Conservation (phyloP, 2,329 filamentous ascomycete genomes). For the Phialemonium atrogriseum region DNA sequence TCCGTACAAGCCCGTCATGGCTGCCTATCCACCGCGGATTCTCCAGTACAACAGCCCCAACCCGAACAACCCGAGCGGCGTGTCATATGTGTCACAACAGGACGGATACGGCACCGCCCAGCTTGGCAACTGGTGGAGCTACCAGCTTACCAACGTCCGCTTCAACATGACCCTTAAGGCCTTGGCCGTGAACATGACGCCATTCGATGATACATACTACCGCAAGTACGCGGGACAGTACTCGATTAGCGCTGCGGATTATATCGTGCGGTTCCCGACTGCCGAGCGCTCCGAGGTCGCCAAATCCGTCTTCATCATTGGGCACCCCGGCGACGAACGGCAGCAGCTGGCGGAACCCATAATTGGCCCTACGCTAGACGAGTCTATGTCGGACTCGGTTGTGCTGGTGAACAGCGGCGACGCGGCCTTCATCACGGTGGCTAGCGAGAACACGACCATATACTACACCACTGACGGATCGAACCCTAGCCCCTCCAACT, state of each 20-base stretch:
- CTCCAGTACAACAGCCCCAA: constrained; percentile 1
- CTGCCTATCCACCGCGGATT: constrained; percentile 3
- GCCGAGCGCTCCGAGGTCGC: constrained; percentile 2
- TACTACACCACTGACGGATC: constrained; percentile 7
- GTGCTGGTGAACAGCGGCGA: constrained; percentile 5
- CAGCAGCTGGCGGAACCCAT: constrained; percentile 1
- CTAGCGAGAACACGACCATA: constrained; percentile 4
- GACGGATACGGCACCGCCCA: constrained; percentile 2
- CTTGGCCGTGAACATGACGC: constrained; percentile 5
- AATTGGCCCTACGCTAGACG: constrained; percentile 3
- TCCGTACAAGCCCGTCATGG: constrained; percentile 3
- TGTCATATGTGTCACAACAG: too few relatives aligned
- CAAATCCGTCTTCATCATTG: constrained; percentile 3
- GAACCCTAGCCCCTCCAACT: constrained; percentile 1
- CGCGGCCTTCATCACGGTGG: constrained; percentile 5
- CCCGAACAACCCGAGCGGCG: constrained; percentile 3
- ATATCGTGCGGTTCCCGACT: constrained; percentile 5
- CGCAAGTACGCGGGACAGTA: constrained; percentile 1
- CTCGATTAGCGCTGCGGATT: constrained; percentile 2
- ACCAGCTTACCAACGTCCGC: too few relatives aligned
- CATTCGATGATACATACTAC: constrained; percentile 4
- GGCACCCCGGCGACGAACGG: constrained; percentile 3
- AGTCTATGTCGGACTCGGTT: constrained; percentile 3
- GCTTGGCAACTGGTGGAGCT: constrained; percentile 1
- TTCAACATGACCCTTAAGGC: constrained; percentile 5